Evolutionary conservation across 2,329 filamentous ascomycete genomes (phyloP).

Genomic region (Ophiostoma australiae): DNA sequence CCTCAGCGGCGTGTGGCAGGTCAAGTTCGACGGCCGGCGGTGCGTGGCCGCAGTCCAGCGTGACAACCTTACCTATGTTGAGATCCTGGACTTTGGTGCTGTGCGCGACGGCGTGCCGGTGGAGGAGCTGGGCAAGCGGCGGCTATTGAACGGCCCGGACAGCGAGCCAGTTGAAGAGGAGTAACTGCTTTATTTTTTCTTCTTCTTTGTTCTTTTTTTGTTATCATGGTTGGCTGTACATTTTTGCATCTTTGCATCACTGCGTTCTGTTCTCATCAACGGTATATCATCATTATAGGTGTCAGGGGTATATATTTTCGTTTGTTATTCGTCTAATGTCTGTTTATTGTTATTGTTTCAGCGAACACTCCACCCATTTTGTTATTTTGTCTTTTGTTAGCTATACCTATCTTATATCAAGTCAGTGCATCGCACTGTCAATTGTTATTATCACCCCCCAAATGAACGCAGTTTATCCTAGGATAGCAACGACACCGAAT

Average conservation of each 20-base stretch:
- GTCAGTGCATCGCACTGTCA: not conserved
- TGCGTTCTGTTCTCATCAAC: not conserved
- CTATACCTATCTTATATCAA: not conserved
- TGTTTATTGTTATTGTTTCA: not conserved
- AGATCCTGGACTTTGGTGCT: conserved; percentile 98
- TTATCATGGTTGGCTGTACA: not conserved
- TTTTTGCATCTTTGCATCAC: not conserved
- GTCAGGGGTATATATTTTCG: not conserved
- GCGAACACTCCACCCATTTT: not conserved
- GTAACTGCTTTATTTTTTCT: not conserved
- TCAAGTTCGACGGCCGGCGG: conserved; percentile 91
- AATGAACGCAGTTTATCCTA: not conserved
- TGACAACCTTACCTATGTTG: conserved; percentile 87
- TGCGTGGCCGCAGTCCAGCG: conserved; percentile 96
- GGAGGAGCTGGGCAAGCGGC: conserved; percentile 14
- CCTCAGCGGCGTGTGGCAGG: conserved; percentile 96
- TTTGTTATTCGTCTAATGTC: not conserved
- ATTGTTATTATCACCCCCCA: not conserved
- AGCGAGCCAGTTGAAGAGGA: conserved; percentile 1
- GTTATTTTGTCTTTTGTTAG: not conserved
- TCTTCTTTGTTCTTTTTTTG: not conserved
- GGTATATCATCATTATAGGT: conserved; percentile 3
- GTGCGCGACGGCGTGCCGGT: conserved; percentile 59
- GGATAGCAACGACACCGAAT: not conserved
- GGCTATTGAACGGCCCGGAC: not conserved